These are phyloP conservation scores for Huntiella abstrusa DNA, from an alignment of 2,329 filamentous ascomycete genomes.

Conservation along the genomic window DNA sequence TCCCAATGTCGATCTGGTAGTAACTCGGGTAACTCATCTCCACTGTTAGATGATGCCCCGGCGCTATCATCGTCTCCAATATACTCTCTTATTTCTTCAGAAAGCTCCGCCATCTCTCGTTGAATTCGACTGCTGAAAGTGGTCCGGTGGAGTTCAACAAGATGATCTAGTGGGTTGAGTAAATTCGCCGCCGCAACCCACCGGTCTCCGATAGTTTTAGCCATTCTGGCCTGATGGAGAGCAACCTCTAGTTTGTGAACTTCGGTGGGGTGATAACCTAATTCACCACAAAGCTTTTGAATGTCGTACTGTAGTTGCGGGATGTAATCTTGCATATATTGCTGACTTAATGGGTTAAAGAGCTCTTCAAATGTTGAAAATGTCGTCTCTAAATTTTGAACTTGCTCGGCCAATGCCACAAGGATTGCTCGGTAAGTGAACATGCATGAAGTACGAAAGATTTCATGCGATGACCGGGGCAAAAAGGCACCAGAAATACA, in stretches of 20 bases:
- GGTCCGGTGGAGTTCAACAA: slow-evolving; percentile 1
- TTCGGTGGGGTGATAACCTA: background rate
- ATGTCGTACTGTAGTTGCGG: no score
- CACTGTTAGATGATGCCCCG: background rate
- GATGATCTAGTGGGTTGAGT: slow-evolving; percentile 1
- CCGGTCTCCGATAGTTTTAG: background rate
- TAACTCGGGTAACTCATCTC: slow-evolving; percentile 1
- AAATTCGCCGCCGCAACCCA: background rate
- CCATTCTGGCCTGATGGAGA: background rate
- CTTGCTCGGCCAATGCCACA: slow-evolving; percentile 1
- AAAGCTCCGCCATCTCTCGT: background rate
- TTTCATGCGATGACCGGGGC: background rate
- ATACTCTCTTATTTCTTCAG: background rate
- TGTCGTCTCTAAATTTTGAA: slow-evolving; percentile 1
- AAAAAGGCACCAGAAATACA: background rate
- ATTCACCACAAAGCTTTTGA: no score
- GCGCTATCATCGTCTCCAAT: background rate
- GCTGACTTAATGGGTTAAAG: background rate
- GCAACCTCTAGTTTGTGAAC: background rate
- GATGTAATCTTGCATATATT: no score
- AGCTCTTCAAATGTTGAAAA: slow-evolving; percentile 6
- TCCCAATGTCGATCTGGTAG: slow-evolving; percentile 4
- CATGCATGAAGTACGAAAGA: slow-evolving; percentile 3
- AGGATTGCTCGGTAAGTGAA: slow-evolving; percentile 1
- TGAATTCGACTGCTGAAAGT: background rate